phyloP scores from a whole-genome alignment of 1,284 basidiomycete genomes.

The Trichosporon ovoides region DNA sequence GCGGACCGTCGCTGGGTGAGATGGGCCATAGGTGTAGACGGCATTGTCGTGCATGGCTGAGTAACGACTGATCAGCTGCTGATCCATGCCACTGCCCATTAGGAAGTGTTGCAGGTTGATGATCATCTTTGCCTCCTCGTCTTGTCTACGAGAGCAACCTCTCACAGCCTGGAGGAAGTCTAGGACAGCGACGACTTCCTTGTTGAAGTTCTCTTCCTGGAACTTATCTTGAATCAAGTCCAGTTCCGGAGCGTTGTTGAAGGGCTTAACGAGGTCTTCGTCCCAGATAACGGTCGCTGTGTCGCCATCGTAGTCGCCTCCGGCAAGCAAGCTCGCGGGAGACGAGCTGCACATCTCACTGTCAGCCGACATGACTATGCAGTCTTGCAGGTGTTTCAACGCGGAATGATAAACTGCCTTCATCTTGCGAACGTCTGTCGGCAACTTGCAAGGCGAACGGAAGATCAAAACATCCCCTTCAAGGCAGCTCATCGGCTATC shows the following conservation, averaged over 20 bases:
- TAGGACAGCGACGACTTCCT: constrained; percentile 28
- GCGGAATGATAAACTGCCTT: constrained; percentile 33
- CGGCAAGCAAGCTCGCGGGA: constrained; percentile 36
- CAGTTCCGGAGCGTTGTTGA: constrained; percentile 26
- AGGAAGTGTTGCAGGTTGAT: constrained; percentile 32
- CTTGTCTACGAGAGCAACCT: neutral
- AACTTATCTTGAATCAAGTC: constrained; percentile 25
- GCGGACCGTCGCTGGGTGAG: constrained; percentile 28
- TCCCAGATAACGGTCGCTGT: constrained; percentile 36
- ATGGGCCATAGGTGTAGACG: constrained; percentile 30
- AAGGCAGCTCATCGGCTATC: constrained; percentile 23
- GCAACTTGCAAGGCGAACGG: constrained; percentile 40
- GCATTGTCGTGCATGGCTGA: constrained; percentile 37
- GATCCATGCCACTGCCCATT: constrained; percentile 24
- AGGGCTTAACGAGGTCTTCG: constrained; percentile 24
- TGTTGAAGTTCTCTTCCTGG: constrained; percentile 33
- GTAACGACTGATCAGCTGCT: constrained; percentile 17
- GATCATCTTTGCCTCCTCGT: constrained; percentile 19
- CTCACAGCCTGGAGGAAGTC: constrained; percentile 26
- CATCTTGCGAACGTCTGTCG: constrained; percentile 37
- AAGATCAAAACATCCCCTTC: constrained; percentile 29
- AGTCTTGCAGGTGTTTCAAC: constrained; percentile 34
- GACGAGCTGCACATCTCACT: constrained; percentile 28
- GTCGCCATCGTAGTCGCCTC: constrained; percentile 46
- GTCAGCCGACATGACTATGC: constrained; percentile 37